Percentiles rank a stretch among this genome's conserved stretches.
Evolutionary conservation across 208 protist genomes (phyloP).

Genomic region (Zelonia costaricensis): DNA sequence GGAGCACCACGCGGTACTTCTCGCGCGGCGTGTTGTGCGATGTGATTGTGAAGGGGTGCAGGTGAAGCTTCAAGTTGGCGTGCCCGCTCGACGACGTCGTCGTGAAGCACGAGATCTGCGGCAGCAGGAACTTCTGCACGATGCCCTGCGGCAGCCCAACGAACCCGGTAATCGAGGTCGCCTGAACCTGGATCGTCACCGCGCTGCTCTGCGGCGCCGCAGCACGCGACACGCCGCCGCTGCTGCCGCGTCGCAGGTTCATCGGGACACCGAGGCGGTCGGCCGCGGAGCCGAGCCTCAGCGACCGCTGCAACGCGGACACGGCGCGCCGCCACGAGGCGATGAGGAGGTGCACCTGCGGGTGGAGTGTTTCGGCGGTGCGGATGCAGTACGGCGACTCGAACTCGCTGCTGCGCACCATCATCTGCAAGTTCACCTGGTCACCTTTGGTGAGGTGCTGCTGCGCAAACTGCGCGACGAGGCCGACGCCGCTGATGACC

Average conservation of each 20-base stretch:
- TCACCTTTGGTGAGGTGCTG: constrained; percentile 46
- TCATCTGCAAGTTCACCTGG: constrained; percentile 66
- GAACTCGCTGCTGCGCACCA: constrained; percentile 44
- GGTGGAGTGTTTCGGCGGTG: constrained; percentile 60
- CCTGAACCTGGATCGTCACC: constrained; percentile 49
- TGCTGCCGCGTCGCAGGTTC: background rate
- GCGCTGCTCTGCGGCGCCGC: constrained; percentile 19
- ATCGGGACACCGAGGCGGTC: background rate
- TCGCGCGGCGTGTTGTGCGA: constrained; percentile 30
- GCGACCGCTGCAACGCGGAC: constrained; percentile 9
- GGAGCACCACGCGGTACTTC: constrained; percentile 62
- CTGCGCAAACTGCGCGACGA: constrained; percentile 44
- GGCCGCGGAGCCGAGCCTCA: constrained; percentile 5
- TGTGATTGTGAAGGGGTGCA: constrained; percentile 75
- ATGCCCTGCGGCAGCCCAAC: constrained; percentile 63
- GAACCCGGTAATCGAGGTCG: constrained; percentile 52
- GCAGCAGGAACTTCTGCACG: constrained; percentile 51
- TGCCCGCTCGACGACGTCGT: constrained; percentile 69
- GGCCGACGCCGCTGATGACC: constrained; percentile 25
- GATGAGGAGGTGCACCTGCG: constrained; percentile 71
- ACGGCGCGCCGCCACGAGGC: constrained; percentile 51
- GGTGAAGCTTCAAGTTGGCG: constrained; percentile 59
- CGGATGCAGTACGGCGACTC: constrained; percentile 58
- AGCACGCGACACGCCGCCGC: background rate
- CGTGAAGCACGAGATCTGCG: constrained; percentile 59